Evolutionary conservation across 2,329 filamentous ascomycete genomes (phyloP).

Genomic region (Nemania abortiva): DNA sequence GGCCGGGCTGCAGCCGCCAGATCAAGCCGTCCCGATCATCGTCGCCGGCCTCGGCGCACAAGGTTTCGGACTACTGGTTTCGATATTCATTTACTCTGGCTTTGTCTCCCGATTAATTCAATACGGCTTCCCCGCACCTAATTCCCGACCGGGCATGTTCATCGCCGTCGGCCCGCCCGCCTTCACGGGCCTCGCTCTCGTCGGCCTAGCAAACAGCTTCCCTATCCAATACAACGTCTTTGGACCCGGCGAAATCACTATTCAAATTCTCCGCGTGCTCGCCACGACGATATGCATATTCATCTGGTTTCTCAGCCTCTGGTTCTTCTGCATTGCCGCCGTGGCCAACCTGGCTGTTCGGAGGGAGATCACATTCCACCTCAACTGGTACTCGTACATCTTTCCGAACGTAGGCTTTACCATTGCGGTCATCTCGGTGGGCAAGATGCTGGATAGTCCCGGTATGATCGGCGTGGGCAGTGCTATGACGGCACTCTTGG

Average conservation of each 20-base stretch:
- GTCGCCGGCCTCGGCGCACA: conserved; percentile 58
- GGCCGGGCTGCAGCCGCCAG: conserved; percentile 48
- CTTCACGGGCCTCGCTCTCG: conserved; percentile 59
- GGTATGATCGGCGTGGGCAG: conserved; percentile 66
- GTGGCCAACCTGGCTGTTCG: conserved; percentile 48
- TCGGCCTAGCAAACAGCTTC: conserved; percentile 58
- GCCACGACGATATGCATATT: conserved; percentile 59
- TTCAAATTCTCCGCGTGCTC: conserved; percentile 54
- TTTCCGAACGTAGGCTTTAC: conserved; percentile 75
- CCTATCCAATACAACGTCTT: conserved; percentile 45
- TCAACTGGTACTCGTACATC: conserved; percentile 73
- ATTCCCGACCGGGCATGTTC: conserved; percentile 58
- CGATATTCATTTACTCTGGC: conserved; percentile 58
- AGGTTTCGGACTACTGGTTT: conserved; percentile 59
- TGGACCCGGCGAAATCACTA: conserved; percentile 45
- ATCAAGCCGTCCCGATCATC: conserved; percentile 55
- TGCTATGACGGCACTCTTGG: conserved; percentile 66
- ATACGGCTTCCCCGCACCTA: conserved; percentile 56
- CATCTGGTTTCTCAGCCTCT: conserved; percentile 62
- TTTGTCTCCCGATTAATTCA: conserved; percentile 58
- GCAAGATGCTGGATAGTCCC: conserved; percentile 63
- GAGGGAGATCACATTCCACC: conserved; percentile 53
- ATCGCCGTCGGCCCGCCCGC: conserved; percentile 62
- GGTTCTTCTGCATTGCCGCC: conserved; percentile 60
- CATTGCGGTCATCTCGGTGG: conserved; percentile 69